Percentiles rank a stretch among this genome's conserved stretches.
Conservation (phyloP, 768 basidiomycete genomes). For the Suillus americanus region DNA sequence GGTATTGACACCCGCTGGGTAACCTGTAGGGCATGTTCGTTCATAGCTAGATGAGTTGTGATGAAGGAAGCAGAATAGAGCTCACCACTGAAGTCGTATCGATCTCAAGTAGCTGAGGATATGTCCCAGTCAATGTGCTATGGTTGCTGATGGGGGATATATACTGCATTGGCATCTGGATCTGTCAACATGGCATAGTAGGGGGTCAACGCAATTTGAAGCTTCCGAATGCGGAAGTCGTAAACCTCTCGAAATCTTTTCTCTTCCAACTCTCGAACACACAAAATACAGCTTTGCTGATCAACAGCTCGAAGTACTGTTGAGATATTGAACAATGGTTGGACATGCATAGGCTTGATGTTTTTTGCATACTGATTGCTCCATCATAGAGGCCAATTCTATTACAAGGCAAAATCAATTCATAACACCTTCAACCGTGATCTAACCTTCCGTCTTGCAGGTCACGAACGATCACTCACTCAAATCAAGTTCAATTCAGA, state of each 20-base stretch:
- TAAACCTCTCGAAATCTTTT: neutral
- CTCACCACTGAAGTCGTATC: neutral
- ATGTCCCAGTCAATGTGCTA: conserved; percentile 61
- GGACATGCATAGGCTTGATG: conserved; percentile 1
- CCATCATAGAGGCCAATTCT: conserved; percentile 65
- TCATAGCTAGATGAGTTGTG: neutral
- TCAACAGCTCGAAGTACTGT: neutral
- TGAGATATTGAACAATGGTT: conserved; percentile 5
- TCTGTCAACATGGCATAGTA: neutral
- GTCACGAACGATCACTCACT: conserved; percentile 95
- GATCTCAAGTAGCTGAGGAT: neutral
- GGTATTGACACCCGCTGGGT: neutral
- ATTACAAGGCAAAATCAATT: conserved; percentile 54
- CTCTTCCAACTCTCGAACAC: neutral
- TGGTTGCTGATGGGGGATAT: neutral
- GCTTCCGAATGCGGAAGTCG: neutral
- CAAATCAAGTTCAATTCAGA: conserved; percentile 98
- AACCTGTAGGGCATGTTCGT: neutral
- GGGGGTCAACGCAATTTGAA: conserved; percentile 40
- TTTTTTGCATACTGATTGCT: conserved; percentile 4
- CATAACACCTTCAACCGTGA: conserved; percentile 5
- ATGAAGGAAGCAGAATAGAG: neutral
- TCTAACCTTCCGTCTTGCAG: conserved; percentile 40
- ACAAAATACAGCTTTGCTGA: neutral
- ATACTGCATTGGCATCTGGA: neutral